These are phyloP conservation scores for Penicillium sp. DNA, from an alignment of 2,329 filamentous ascomycete species.

Conservation along the genomic window DNA sequence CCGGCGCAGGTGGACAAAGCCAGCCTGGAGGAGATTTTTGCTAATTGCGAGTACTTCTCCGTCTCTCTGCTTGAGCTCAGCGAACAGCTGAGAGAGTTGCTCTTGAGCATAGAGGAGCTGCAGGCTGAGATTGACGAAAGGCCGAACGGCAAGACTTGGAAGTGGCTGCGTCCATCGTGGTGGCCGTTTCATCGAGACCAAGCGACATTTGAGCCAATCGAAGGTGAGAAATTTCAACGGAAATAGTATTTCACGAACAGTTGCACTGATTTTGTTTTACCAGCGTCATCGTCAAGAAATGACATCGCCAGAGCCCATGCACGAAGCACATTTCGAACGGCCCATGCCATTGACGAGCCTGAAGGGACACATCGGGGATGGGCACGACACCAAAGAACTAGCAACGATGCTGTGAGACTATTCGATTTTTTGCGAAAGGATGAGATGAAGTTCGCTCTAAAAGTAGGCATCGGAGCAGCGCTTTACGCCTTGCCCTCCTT, in stretches of 20 bases:
- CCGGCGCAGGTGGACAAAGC: conserved; percentile 84
- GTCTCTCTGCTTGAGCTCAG: conserved; percentile 89
- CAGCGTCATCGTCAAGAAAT: not conserved
- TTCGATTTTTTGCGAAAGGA: conserved; percentile 62
- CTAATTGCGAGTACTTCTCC: conserved; percentile 93
- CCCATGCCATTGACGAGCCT: not conserved
- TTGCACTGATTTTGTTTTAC: not conserved
- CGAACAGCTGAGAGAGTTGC: conserved; percentile 79
- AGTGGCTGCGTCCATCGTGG: not conserved
- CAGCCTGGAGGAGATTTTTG: conserved; percentile 94
- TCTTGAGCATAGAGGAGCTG: conserved; percentile 77
- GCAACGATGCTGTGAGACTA: conserved; percentile 63
- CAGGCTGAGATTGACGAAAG: not conserved
- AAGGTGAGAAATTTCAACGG: not conserved
- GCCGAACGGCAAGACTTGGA: not conserved
- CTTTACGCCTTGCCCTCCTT: conserved; percentile 93
- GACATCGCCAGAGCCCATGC: not conserved
- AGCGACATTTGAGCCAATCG: not conserved
- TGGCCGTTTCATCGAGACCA: not conserved
- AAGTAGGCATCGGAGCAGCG: conserved; percentile 87
- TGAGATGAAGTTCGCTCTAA: conserved; percentile 78
- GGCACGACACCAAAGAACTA: not conserved
- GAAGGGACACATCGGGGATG: not conserved
- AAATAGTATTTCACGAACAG: not conserved
- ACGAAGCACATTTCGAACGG: not conserved